Percentiles rank a stretch among this genome's conserved stretches.
These are phyloP conservation scores for Cetraspora pellucida DNA, from an alignment of 192 early-diverging fungal species.

Conservation along the genomic window DNA sequence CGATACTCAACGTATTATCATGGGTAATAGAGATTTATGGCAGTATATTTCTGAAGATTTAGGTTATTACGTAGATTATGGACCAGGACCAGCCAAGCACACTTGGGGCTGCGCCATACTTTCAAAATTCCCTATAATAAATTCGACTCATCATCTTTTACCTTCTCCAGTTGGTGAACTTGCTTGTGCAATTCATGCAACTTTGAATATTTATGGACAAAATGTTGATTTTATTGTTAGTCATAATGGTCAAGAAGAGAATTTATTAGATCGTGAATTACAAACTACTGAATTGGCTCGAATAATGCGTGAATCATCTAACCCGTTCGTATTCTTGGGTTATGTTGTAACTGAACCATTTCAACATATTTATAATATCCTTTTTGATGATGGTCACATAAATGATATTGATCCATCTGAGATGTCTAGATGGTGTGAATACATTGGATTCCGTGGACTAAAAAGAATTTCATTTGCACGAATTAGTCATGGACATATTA, in stretches of 20 bases:
- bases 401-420: conserved; percentile 79
- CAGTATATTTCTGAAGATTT: conserved; percentile 79
- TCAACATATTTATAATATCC: conserved; percentile 60
- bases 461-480: conserved; percentile 75
- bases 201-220: conserved; percentile 78
- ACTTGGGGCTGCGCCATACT: conserved; percentile 86
- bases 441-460: conserved; percentile 77
- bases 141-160: conserved; percentile 73
- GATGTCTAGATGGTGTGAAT: conserved; percentile 83
- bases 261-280: conserved; percentile 69
- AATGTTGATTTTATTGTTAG: conserved; percentile 79
- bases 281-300: conserved; percentile 79
- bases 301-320: conserved; percentile 72
- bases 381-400: conserved; percentile 68
- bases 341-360: conserved; percentile 80
- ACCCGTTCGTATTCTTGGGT: conserved; percentile 79
- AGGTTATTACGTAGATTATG: conserved; percentile 78
- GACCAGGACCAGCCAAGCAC: conserved; percentile 83
- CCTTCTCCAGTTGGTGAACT: conserved; percentile 81
- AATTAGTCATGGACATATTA: conserved; percentile 76
- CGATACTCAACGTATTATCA: conserved; percentile 78
- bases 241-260: conserved; percentile 84
- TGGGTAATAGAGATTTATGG: conserved; percentile 82
- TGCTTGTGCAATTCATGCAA: conserved; percentile 86
- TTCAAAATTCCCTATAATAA: conserved; percentile 82